Conservation (phyloP, 1,139 yeast genomes). For the Geotrichum siamense region DNA sequence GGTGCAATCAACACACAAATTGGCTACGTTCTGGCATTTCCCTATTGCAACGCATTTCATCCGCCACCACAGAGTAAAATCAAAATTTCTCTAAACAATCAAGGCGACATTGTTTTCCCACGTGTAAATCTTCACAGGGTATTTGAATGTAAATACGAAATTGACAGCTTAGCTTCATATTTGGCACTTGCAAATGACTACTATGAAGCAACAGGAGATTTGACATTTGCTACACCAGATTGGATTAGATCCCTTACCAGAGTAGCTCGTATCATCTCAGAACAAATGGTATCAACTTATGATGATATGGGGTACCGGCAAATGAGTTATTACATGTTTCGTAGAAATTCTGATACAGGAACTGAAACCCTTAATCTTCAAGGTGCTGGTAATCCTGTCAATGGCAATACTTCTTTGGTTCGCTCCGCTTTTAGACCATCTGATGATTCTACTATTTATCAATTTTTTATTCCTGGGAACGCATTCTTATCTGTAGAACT, state of each 20-base stretch:
- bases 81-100: conserved; percentile 43
- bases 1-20: conserved; percentile 86
- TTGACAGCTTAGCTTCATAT: conserved; percentile 80
- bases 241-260: conserved; percentile 60
- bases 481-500: conserved; percentile 69
- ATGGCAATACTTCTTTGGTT: conserved; percentile 59
- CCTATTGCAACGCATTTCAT: conserved; percentile 88
- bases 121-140: conserved; percentile 62
- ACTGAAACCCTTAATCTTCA: conserved; percentile 72
- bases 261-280: conserved; percentile 46
- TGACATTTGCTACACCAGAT: conserved; percentile 43
- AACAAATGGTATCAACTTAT: conserved; percentile 62
- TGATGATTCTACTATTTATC: conserved; percentile 79
- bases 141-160: conserved; percentile 85
- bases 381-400: conserved; percentile 82
- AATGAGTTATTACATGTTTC: conserved; percentile 51
- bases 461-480: conserved; percentile 79
- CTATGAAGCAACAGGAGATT: conserved; percentile 45
- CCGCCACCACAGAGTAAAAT: conserved; percentile 65
- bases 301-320: conserved; percentile 47
- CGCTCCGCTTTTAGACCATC: conserved; percentile 89
- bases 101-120: conserved; percentile 62
- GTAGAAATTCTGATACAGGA: conserved; percentile 66
- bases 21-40: conserved; percentile 49
- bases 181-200: conserved; percentile 69